Base-by-base conservation (phyloP, 2,329 filamentous ascomycete genomes). In the Pezicula rhizophila region DNA sequence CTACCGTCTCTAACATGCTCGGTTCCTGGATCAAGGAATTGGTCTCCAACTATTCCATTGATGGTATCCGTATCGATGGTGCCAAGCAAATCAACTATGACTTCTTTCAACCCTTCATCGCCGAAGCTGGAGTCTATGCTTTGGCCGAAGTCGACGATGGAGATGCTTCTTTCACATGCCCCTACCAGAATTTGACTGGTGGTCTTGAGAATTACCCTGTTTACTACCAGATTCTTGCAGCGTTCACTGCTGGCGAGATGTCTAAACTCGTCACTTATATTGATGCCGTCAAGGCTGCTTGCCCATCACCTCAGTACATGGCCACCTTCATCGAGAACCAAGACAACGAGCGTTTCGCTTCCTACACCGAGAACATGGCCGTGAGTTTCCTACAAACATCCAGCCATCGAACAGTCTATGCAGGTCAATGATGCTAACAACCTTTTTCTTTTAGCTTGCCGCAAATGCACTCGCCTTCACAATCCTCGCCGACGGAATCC, bases 391-490 rank as follows among this genome's bases (percentile, higher is more conserved):
- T 12, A 10, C 7, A 31, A 31, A 31, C 11, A 12, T 31, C 5
- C 28, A 31, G 8, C 28, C 8, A 31, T 12, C 28, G 3, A 31
- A 31, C 11, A 31, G 12, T 31, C 28, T 12, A 5, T 31, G 23
- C 28, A 31, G 8, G 3, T 31, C 8, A 10, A 31, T 31, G 11
- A 31, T 12, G 7, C 28, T 31, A 11, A 31, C 28, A 31, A 31
- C 28, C 28, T 31, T 10, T 31, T 31, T 31, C 5, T 31, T 31
- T 31, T 12, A 31, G 45, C 70, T 82, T 2, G 75, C 80, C 41
- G 78, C 79, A 62, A 85, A 85, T 56, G 72, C 77, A 5, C 69
- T 85, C 37, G 72, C 79, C 0, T 84, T 79, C 57, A 77, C 76
- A n/a, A 73, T 85, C 26, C 72, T 85, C 15, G 69, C 69, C 2